Base-by-base conservation (phyloP, 176 grass and related monocot species). In the Ananas comosus region DNA sequence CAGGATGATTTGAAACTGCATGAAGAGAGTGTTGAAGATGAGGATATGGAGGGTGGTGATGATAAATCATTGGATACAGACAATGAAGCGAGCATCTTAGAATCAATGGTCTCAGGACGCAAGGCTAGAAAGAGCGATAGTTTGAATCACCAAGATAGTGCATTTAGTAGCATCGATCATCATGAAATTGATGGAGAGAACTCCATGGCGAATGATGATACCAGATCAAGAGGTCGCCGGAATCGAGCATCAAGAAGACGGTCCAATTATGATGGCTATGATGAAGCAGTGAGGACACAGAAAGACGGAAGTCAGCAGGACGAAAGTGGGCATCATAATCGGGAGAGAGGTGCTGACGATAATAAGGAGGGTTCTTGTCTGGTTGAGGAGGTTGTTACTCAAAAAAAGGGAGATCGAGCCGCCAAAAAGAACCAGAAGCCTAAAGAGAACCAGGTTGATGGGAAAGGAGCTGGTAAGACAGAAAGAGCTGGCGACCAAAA, bases 11-110 rank as follows among this genome's bases (percentile, higher is more conserved):
- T 90, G 69, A 77, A 77, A 50, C 69, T 88, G 65, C 18, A 19
- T 23, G 78, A 85, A 56, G 64, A 87, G 83, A 82, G 71, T 13
- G 51, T 48, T 53, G 82, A 63, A 16, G 64, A 68, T 76, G 70
- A 83, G 80, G 53, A 71, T 61, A 29, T 78, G 0, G 19, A 71
- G 53, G 71, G 53, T 29, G 69, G 50, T 53, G 68, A 82, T 28
- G 85, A 87, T 72, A 79, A 85, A 71, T 79, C 12, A 42, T 16
- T 81, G 50, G 86, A 79, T 73, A 88, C 80, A n/a, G 83, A 72
- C 71, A 74, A 88, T 25, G 90, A 89, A 77, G 54, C n/a, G 0
- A 85, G 72, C 76, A 73, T 92, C 47, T 87, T 92, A 66, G 83
- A 85, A 81, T 79, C 76, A 9, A 92, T 83, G 89, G 64, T 92